These are phyloP conservation scores for Emericellopsis atlantica DNA, from an alignment of 2,329 filamentous ascomycete genomes.

Conservation along the genomic window DNA sequence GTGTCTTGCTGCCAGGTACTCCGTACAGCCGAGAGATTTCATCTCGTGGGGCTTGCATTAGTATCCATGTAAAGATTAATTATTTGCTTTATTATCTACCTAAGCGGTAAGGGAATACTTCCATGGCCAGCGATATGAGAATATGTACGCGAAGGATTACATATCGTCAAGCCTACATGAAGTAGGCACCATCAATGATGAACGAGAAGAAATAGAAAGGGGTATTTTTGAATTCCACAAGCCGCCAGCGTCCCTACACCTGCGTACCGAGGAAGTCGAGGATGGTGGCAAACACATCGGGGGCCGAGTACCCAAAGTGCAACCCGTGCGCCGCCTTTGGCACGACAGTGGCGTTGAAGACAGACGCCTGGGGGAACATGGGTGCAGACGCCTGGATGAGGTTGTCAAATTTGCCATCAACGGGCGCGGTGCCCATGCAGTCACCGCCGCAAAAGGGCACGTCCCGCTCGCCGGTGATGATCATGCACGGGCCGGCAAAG, in stretches of 20 bases:
- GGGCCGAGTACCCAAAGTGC: constrained; percentile 28
- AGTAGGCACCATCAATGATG: too few relatives aligned
- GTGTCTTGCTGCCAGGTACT: too few relatives aligned
- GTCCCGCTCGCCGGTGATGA: constrained; percentile 44
- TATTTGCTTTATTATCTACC: too few relatives aligned
- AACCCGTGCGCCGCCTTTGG: constrained; percentile 36
- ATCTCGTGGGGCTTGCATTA: too few relatives aligned
- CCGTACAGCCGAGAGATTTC: too few relatives aligned
- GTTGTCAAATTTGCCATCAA: constrained; percentile 19
- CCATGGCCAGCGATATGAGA: too few relatives aligned
- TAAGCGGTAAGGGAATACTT: too few relatives aligned
- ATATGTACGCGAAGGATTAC: too few relatives aligned
- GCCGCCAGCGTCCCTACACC: background rate
- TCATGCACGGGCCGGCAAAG: constrained; percentile 41
- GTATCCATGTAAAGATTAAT: too few relatives aligned
- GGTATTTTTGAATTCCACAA: too few relatives aligned
- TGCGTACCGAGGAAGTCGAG: constrained; percentile 19
- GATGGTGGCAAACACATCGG: constrained; percentile 19
- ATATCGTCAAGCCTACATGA: too few relatives aligned
- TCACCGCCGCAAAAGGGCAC: constrained; percentile 50
- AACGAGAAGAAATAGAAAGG: too few relatives aligned
- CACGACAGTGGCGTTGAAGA: constrained; percentile 41
- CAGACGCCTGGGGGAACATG: constrained; percentile 29
- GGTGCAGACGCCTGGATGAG: constrained; percentile 27
- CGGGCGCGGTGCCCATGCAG: constrained; percentile 31